Evolutionary conservation across 805 yeast species (phyloP).

Genomic region (Ogataea corticis): DNA sequence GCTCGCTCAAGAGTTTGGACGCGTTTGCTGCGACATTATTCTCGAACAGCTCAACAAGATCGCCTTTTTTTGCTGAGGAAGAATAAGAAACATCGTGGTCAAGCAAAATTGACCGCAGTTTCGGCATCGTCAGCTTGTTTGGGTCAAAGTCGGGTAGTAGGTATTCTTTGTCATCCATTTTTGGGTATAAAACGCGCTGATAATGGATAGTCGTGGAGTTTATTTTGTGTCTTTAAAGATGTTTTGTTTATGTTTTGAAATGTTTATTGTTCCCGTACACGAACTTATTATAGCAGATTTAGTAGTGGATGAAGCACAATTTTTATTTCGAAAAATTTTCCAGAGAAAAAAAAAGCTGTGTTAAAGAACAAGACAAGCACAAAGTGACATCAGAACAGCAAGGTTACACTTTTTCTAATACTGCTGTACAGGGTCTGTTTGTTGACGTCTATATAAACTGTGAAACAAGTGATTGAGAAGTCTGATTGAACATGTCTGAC

Average conservation of each 20-base stretch:
- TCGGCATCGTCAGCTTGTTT: constrained; percentile 60
- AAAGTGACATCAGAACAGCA: neutral
- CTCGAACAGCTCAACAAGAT: constrained; percentile 62
- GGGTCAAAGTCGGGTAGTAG: constrained; percentile 61
- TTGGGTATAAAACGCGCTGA: neutral
- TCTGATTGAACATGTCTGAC: constrained; percentile 26
- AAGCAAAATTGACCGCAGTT: constrained; percentile 64
- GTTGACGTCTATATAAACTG: too few relatives aligned
- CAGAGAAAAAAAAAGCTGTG: constrained; percentile 3
- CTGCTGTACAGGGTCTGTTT: too few relatives aligned
- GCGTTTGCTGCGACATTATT: constrained; percentile 52
- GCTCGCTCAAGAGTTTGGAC: constrained; percentile 38
- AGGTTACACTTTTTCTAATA: neutral
- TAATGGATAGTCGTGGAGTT: too few relatives aligned
- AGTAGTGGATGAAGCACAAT: neutral
- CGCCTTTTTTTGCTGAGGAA: constrained; percentile 66
- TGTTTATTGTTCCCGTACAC: neutral
- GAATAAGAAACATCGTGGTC: constrained; percentile 64
- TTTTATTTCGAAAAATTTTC: constrained; percentile 1
- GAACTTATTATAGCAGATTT: constrained; percentile 6
- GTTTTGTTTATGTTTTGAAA: constrained; percentile 15
- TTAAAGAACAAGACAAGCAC: neutral
- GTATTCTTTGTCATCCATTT: constrained; percentile 39
- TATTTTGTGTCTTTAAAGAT: neutral
- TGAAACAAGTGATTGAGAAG: neutral